Percentiles rank a stretch among this genome's conserved stretches.
These are phyloP conservation scores for Aethionema arabicum DNA, from an alignment of 345 rosid species.

Conservation along the genomic window DNA sequence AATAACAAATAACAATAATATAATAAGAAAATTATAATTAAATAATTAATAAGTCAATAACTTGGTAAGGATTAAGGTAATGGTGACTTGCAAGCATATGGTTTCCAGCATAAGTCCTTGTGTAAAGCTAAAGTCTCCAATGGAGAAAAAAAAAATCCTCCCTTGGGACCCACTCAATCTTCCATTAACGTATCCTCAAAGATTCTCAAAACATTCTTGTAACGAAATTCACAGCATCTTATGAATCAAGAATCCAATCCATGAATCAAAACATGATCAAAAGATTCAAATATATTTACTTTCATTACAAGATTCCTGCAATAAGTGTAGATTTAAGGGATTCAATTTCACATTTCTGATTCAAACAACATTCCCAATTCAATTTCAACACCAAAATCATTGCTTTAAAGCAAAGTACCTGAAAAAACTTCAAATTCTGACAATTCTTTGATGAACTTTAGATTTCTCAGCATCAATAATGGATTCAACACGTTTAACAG, in stretches of 20 bases:
- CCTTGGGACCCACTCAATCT: conserved; percentile 26
- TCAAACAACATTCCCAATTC: conserved; percentile 43
- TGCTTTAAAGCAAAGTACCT: conserved; percentile 29
- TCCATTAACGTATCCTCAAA: neutral
- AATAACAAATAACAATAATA: too few relatives aligned
- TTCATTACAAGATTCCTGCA: too few relatives aligned
- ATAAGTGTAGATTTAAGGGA: too few relatives aligned
- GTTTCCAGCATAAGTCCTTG: conserved; percentile 41
- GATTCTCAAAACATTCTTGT: too few relatives aligned
- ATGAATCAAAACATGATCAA: too few relatives aligned
- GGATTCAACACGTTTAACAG: conserved; percentile 64
- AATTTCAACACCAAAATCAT: conserved; percentile 31
- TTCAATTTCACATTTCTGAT: neutral
- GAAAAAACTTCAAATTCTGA: conserved; percentile 42
- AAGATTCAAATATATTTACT: too few relatives aligned
- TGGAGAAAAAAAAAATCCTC: neutral
- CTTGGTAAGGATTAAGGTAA: conserved; percentile 16
- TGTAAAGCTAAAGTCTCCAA: conserved; percentile 55
- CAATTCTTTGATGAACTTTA: conserved; percentile 59
- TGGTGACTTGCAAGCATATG: conserved; percentile 39
- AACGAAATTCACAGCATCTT: too few relatives aligned
- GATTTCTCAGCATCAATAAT: conserved; percentile 92
- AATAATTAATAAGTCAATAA: conserved; percentile 16
- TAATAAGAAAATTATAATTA: neutral
- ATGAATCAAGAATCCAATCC: too few relatives aligned